Evolutionary conservation across 352 stramenopile species (phyloP), one percentile per base, ranked within the genome.

Genomic region (Globisporangium cederbergense): DNA sequence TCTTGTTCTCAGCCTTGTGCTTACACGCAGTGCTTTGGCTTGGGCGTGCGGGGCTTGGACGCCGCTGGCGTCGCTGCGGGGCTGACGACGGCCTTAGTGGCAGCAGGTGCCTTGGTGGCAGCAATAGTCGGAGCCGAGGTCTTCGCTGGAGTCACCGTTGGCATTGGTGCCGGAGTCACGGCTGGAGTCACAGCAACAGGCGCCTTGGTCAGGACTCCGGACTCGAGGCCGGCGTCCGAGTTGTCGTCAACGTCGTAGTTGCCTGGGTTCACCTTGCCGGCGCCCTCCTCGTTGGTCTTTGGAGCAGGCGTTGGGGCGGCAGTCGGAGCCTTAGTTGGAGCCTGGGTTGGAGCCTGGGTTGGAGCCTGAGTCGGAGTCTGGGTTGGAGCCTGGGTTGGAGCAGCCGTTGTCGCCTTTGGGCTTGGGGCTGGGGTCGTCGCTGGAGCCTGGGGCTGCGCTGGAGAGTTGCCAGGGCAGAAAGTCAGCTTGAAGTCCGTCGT

Each of bases 401-500:
- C 58, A 14, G 42, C 18, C 16, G 25, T 28, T 4, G 53, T 22
- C n/a, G 25, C 52, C 32, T 25, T 28, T 47, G 34, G n/a, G 14
- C 50, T 13, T 14, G 36, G 8, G 11, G 42, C 46, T 49, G 54
- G 55, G 13, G 38, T 60, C 28, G 36, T 34, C 3, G 20, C 25
- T 22, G 64, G 49, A 7, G 64, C 52, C 45, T 59, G 47, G 5
- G 40, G 42, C 64, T 59, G 34, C 34, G n/a, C 45, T 46, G 64
- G 42, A 34, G 75, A 66, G 32, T 75, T 70, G 16, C 61, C 59
- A 22, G 84, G 84, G 52, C 84, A 93, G 69, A 90, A 93, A 14
- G 80, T 90, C 30, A 93, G 59, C 7, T 72, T 68, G 34, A 90
- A 88, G 67, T 93, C 67, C 43, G 84, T 91, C 67, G 71, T 62